A percentile compares a stretch with the other conserved stretches of the same genome.
Conservation (phyloP, 2,329 filamentous ascomycete species). For the Diaporthe citri region DNA sequence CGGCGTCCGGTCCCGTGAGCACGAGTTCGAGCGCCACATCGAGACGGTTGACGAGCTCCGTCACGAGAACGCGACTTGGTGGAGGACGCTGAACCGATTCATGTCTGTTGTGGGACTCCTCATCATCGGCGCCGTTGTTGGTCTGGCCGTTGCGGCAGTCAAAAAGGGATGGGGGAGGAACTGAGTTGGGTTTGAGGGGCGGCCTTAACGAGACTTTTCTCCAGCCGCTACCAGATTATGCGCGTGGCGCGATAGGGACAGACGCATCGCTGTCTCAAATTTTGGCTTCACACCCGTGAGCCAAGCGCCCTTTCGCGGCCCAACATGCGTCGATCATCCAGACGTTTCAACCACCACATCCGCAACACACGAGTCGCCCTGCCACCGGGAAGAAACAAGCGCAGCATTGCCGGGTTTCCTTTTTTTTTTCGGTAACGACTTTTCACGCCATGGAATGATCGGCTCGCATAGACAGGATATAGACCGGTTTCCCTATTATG, state of each 20-base stretch:
- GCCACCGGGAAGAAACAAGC: background rate
- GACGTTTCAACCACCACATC: conserved; percentile 22
- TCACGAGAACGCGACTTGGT: conserved; percentile 69
- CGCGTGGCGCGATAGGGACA: background rate
- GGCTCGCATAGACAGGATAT: conserved; percentile 21
- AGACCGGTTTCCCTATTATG: background rate
- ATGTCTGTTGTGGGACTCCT: conserved; percentile 70
- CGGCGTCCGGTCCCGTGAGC: conserved; percentile 48
- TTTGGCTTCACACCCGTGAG: conserved; percentile 2
- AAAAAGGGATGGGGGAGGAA: conserved; percentile 59
- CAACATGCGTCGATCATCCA: conserved; percentile 21
- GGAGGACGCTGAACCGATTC: conserved; percentile 69
- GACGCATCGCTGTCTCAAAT: conserved; percentile 9
- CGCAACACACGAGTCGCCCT: conserved; percentile 21
- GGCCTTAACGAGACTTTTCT: background rate
- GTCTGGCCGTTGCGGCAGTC: conserved; percentile 66
- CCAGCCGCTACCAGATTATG: conserved; percentile 6
- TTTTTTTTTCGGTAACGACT: conserved; percentile 9
- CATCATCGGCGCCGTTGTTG: conserved; percentile 65
- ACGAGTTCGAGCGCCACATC: conserved; percentile 51
- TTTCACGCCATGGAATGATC: conserved; percentile 24
- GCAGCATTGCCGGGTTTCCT: background rate
- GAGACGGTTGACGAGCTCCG: conserved; percentile 57
- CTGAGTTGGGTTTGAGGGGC: conserved; percentile 16
- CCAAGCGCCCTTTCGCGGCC: conserved; percentile 10